phyloP scores from a whole-genome alignment of 768 basidiomycete genomes.

The Leccinum subgranulosum region DNA sequence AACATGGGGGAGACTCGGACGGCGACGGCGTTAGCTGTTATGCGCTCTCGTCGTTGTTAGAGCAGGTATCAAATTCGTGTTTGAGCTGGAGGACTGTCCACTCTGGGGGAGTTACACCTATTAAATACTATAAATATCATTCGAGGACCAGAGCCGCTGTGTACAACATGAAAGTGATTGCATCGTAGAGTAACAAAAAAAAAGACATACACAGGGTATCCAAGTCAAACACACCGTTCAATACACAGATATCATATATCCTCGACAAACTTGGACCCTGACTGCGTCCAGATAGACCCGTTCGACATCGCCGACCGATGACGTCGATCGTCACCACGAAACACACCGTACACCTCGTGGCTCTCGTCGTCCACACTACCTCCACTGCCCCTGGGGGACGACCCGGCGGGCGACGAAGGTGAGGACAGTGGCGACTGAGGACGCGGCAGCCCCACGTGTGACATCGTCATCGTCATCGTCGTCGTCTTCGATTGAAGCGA shows the following conservation, averaged over 20 bases:
- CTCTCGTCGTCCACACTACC: constrained; percentile 15
- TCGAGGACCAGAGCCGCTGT: background rate
- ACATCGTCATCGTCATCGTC: background rate
- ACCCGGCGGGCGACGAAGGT: constrained; percentile 7
- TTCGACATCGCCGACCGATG: constrained; percentile 25
- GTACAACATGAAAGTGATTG: background rate
- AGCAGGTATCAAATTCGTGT: too few species aligned
- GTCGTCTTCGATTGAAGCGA: constrained; percentile 18
- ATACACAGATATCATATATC: constrained; percentile 15
- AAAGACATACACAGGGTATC: background rate
- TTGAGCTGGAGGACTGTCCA: background rate
- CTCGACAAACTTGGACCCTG: constrained; percentile 52
- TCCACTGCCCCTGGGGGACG: constrained; percentile 19
- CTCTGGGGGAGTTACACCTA: background rate
- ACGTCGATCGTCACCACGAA: constrained; percentile 4
- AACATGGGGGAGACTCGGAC: too few species aligned
- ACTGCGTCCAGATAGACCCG: constrained; percentile 37
- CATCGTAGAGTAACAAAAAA: background rate
- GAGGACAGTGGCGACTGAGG: constrained; percentile 32
- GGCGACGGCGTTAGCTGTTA: too few species aligned
- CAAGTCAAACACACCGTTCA: background rate
- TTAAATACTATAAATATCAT: background rate
- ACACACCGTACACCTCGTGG: constrained; percentile 1
- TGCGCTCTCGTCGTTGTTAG: too few species aligned
- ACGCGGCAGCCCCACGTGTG: constrained; percentile 9